These are phyloP conservation scores for Letharia lupina DNA, from an alignment of 495 filamentous ascomycete genomes.

Conservation along the genomic window DNA sequence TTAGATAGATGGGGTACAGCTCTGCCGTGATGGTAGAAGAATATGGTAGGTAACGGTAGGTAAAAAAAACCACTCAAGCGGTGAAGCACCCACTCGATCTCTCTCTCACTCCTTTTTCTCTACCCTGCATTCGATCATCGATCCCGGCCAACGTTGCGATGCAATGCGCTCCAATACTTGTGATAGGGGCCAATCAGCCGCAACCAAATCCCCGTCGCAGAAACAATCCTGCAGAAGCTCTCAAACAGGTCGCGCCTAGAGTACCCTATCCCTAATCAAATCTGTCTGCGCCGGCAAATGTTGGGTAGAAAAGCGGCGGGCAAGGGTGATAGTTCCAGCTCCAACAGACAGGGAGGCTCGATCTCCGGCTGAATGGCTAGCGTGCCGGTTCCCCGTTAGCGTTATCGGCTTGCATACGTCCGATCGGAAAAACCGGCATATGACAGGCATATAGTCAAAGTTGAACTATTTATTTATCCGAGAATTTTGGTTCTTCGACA, in stretches of 20 bases:
- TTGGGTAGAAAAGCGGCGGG: too few species aligned
- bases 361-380: not conserved
- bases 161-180: too few species aligned
- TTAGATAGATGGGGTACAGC: not conserved
- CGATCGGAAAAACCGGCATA: not conserved
- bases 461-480: too few species aligned
- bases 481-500: too few species aligned
- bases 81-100: not conserved
- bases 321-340: too few species aligned
- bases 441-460: not conserved
- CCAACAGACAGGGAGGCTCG: not conserved
- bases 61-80: not conserved
- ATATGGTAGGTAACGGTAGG: too few species aligned
- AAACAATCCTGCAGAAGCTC: too few species aligned
- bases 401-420: slow-evolving; percentile 11
- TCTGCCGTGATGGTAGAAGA: not conserved
- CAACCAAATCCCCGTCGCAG: too few species aligned
- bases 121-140: not conserved
- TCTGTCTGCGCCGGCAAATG: too few species aligned
- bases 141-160: not conserved
- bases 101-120: not conserved
- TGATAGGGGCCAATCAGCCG: too few species aligned
- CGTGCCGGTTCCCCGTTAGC: not conserved
- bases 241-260: too few species aligned
- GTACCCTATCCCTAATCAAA: too few species aligned